These are phyloP conservation scores for Nakataea oryzae DNA, from an alignment of 2,329 filamentous ascomycete species.

Conservation along the genomic window DNA sequence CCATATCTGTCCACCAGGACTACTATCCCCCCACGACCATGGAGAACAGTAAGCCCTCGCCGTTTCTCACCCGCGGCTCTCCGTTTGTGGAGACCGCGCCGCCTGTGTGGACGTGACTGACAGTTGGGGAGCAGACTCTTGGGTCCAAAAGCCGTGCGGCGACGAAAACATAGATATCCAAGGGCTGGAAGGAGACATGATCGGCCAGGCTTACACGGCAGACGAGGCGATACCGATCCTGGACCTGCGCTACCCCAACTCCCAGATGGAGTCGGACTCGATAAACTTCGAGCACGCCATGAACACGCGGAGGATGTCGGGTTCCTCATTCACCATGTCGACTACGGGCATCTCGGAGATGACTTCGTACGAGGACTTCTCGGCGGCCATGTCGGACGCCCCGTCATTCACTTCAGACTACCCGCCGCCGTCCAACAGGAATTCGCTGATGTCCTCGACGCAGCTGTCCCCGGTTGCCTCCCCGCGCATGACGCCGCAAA, in stretches of 20 bases:
- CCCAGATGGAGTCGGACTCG: slow-evolving; percentile 37
- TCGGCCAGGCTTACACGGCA: slow-evolving; percentile 51
- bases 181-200: slow-evolving; percentile 45
- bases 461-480: slow-evolving; percentile 65
- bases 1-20: slow-evolving; percentile 48
- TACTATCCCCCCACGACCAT: slow-evolving; percentile 40
- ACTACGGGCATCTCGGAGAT: slow-evolving; percentile 57
- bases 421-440: slow-evolving; percentile 55
- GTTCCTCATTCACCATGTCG: slow-evolving; percentile 65
- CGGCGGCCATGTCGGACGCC: slow-evolving; percentile 54
- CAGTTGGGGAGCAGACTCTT: slow-evolving; percentile 23
- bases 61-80: not conserved
- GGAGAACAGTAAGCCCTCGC: slow-evolving; percentile 35
- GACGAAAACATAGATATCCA: slow-evolving; percentile 47
- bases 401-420: slow-evolving; percentile 58
- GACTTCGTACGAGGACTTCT: slow-evolving; percentile 62
- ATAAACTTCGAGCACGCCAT: slow-evolving; percentile 40
- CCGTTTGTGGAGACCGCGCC: not conserved
- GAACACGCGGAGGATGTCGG: slow-evolving; percentile 54
- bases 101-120: slow-evolving; percentile 13
- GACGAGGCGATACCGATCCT: slow-evolving; percentile 54
- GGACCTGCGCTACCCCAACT: slow-evolving; percentile 42
- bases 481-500: slow-evolving; percentile 53
- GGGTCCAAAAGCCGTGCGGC: slow-evolving; percentile 41
- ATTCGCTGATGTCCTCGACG: slow-evolving; percentile 60